phyloP scores from a whole-genome alignment of 768 basidiomycete species.

The Dioszegia crocea region DNA sequence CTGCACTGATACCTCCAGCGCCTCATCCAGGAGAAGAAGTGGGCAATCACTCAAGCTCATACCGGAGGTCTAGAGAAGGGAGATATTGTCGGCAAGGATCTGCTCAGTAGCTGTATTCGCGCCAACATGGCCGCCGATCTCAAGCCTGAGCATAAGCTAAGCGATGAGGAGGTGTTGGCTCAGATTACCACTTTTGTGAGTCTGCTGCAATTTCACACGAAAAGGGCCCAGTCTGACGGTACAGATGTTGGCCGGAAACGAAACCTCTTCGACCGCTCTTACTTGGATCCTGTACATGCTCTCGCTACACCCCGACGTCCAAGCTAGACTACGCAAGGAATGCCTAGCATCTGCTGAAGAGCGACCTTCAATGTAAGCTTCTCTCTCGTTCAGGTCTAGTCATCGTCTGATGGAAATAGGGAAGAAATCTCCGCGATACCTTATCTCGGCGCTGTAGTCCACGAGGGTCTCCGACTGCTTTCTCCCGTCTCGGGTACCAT shows the following conservation, averaged over 20 bases:
- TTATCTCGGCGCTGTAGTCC: conserved; percentile 67
- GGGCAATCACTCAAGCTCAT: conserved; percentile 53
- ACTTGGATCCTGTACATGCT: conserved; percentile 80
- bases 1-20: conserved; percentile 50
- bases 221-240: background rate
- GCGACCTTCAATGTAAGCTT: conserved; percentile 40
- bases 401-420: conserved; percentile 53
- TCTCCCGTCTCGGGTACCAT: conserved; percentile 42
- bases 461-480: conserved; percentile 35
- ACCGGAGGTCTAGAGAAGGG: conserved; percentile 52
- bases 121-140: conserved; percentile 65
- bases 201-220: background rate
- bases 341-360: conserved; percentile 52
- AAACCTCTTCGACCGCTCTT: conserved; percentile 74
- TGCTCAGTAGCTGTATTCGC: conserved; percentile 69
- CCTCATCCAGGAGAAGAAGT: conserved; percentile 76
- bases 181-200: conserved; percentile 39
- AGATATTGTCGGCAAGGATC: conserved; percentile 63
- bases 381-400: background rate
- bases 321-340: conserved; percentile 69
- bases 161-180: conserved; percentile 65
- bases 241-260: conserved; percentile 60
- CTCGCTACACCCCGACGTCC: conserved; percentile 63
- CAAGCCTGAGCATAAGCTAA: conserved; percentile 62
- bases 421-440: conserved; percentile 60